Percentiles rank a stretch among this genome's conserved stretches.
Conservation (phyloP, 768 basidiomycete species). For the Chiua virens region DNA sequence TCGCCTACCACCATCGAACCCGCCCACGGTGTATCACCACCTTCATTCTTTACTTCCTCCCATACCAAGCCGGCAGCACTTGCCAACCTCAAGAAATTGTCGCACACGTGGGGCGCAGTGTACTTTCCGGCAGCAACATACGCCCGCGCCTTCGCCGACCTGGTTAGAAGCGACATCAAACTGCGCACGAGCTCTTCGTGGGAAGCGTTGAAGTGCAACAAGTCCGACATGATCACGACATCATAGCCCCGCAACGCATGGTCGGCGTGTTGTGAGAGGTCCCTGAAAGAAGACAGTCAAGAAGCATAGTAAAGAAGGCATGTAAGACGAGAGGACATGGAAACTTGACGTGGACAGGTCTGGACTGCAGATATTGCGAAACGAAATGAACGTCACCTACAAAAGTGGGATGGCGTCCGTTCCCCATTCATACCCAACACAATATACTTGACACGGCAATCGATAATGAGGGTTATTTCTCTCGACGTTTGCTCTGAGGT, state of each 20-base stretch:
- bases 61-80: constrained; percentile 43
- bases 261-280: constrained; percentile 8
- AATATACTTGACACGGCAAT: constrained; percentile 42
- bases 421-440: constrained; percentile 67
- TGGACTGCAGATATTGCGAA: too few species aligned
- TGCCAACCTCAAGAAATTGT: constrained; percentile 48
- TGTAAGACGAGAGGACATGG: too few species aligned
- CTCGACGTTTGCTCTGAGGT: constrained; percentile 54
- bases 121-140: constrained; percentile 69
- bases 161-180: constrained; percentile 47
- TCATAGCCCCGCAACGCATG: constrained; percentile 44
- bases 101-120: constrained; percentile 52
- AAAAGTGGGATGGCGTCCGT: constrained; percentile 43
- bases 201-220: constrained; percentile 65
- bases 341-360: too few species aligned
- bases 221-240: constrained; percentile 65
- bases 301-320: too few species aligned
- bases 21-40: constrained; percentile 38
- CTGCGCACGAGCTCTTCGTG: constrained; percentile 58
- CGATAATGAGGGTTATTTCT: constrained; percentile 43
- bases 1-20: constrained; percentile 48
- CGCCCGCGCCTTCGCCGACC: constrained; percentile 38
- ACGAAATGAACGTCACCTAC: constrained; percentile 38
- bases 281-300: constrained; percentile 11
- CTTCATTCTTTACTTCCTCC: constrained; percentile 43